Base-by-base conservation (phyloP, 805 yeast genomes). In the Maudiozyma bulderi region DNA sequence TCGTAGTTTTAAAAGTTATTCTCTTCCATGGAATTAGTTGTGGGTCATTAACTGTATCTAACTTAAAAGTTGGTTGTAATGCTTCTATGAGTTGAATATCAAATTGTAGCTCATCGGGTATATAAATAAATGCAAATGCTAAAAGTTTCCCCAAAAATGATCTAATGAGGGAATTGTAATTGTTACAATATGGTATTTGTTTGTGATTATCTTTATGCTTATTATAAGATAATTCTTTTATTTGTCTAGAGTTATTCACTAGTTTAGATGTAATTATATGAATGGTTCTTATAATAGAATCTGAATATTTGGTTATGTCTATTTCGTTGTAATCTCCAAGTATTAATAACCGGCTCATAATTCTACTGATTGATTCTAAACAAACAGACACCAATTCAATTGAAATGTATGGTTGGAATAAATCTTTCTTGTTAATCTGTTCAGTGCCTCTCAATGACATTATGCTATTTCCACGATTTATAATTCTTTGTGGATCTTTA, bases 281-380 rank as follows among this genome's bases (percentile, higher is more conserved):
- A 13, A 60, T 54, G 3, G 68, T 62, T 15, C 56, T 38, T 13
- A 63, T 45, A 8, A 65, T 46, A 47, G 61, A 57, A 40, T 60
- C 57, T 2, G 63, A 57, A 46, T 55, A 61, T 8, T 53, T 50
- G 40, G 59, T 59, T 30, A 56, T 43, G 29, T 60, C 59, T 33
- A 46, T 40, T 37, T 44, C n/a, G 28, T 40, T 33, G 39, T 41
- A 9, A 40, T 41, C 13, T 6, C n/a, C n/a, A 10, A 8, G 28
- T 7, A 40, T 30, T 13, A 29, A 6, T 32, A 54, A 43, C 13
- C 54, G 50, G 2, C 67, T 52, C 49, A 64, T 52, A 14, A 68
- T 52, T 44, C 67, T 57, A 45, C 69, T 64, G 11, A 68, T 54
- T 40, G 65, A 59, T 46, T 69, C 72, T 37, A 69, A 45, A 5